Evolutionary conservation across 495 filamentous ascomycete species (phyloP).

Genomic region (Aspergillus diversus): DNA sequence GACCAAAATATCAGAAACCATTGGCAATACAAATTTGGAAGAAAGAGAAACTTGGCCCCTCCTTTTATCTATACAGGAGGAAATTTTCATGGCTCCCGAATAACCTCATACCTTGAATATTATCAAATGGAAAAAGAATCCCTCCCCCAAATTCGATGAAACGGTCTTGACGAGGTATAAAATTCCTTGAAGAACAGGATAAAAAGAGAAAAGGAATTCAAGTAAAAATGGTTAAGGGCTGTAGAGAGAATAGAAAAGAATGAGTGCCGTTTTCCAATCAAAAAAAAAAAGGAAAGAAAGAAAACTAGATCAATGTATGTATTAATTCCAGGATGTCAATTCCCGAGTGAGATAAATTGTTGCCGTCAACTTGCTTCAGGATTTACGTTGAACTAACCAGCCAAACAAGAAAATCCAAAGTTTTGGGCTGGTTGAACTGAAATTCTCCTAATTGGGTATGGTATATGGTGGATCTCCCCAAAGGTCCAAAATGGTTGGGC

Average conservation of each 20-base stretch:
- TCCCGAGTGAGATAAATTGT: not conserved
- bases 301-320: not conserved
- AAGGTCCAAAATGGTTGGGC: conserved; percentile 44
- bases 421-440: conserved; percentile 37
- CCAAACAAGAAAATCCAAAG: conserved; percentile 25
- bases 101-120: no score
- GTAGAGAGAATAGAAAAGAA: conserved; percentile 25
- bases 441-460: conserved; percentile 32
- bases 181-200: no score
- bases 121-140: no score
- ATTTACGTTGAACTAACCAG: conserved; percentile 27
- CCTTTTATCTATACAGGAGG: no score
- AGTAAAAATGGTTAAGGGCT: conserved; percentile 29
- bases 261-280: not conserved
- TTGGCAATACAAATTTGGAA: conserved; percentile 1
- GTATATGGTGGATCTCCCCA: conserved; percentile 33
- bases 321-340: not conserved
- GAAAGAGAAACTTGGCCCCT: conserved; percentile 11
- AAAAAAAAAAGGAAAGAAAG: conserved; percentile 1
- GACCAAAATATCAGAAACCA: conserved; percentile 4
- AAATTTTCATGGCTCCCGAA: no score
- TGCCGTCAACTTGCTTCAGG: not conserved
- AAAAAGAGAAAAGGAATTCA: no score
- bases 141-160: no score
- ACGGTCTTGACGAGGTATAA: no score